These are phyloP conservation scores for Pouteria campechiana DNA, from an alignment of 179 eudicot species.

Conservation along the genomic window DNA sequence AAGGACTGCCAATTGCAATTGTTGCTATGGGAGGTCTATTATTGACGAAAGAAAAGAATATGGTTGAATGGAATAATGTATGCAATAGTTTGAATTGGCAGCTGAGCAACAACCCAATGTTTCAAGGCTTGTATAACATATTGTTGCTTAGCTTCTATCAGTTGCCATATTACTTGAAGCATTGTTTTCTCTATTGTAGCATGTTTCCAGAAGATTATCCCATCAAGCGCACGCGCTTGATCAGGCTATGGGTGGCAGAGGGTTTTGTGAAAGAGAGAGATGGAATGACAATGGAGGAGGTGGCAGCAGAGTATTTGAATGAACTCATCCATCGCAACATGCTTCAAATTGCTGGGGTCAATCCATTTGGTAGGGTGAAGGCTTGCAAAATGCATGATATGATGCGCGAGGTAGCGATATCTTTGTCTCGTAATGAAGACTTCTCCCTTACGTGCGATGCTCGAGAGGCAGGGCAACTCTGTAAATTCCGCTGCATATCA, in stretches of 20 bases:
- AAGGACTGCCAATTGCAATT: constrained; percentile 56
- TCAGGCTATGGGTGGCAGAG: constrained; percentile 55
- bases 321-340: constrained; percentile 40
- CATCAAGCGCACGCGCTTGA: constrained; percentile 28
- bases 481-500: constrained; percentile 13
- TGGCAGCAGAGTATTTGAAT: constrained; percentile 23
- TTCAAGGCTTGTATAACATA: constrained; percentile 22
- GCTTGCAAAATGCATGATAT: constrained; percentile 37
- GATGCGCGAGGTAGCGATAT: constrained; percentile 37
- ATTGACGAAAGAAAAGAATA: constrained; percentile 19
- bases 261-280: constrained; percentile 26
- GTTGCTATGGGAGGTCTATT: constrained; percentile 47
- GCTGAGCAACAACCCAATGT: constrained; percentile 21
- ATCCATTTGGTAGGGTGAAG: constrained; percentile 26
- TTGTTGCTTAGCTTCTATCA: constrained; percentile 46
- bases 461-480: constrained; percentile 3
- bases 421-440: constrained; percentile 19
- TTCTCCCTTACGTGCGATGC: constrained; percentile 12
- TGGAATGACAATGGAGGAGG: constrained; percentile 37
- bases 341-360: constrained; percentile 28
- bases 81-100: constrained; percentile 22
- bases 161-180: constrained; percentile 37
- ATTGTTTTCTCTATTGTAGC: constrained; percentile 49
- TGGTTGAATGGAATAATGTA: constrained; percentile 43
- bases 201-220: constrained; percentile 34